Percentiles rank a stretch among this genome's conserved stretches.
Evolutionary conservation across 2,329 filamentous ascomycete species (phyloP).

Genomic region (Phyllachora maydis): DNA sequence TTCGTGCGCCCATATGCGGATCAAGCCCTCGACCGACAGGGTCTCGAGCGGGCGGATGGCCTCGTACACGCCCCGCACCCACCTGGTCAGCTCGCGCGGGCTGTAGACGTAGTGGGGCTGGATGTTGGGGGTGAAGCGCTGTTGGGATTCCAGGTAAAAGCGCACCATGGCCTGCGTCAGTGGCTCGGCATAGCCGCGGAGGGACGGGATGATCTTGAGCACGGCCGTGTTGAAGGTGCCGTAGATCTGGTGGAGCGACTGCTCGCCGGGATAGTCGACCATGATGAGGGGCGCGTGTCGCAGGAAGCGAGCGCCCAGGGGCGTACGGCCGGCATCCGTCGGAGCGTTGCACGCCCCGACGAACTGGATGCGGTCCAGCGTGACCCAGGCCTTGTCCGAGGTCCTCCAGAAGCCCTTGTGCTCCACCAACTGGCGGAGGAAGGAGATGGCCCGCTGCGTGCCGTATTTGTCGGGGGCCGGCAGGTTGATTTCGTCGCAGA

Average conservation of each 20-base stretch:
- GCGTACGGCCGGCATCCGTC: constrained; percentile 88
- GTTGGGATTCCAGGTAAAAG: constrained; percentile 87
- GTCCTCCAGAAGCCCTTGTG: constrained; percentile 99
- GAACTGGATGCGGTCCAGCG: constrained; percentile 93
- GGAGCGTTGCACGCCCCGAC: constrained; percentile 97
- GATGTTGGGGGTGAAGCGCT: constrained; percentile 85
- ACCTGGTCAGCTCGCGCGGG: constrained; percentile 90
- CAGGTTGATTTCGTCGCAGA: constrained; percentile 99
- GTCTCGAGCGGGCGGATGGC: constrained; percentile 83
- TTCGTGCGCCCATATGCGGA: constrained; percentile 97
- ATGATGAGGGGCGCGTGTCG: constrained; percentile 96
- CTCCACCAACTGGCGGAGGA: constrained; percentile 90
- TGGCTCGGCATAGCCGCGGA: constrained; percentile 87
- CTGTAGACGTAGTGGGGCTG: constrained; percentile 99
- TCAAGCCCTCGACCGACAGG: constrained; percentile 71
- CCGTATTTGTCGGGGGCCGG: constrained; percentile 95
- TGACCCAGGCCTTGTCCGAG: constrained; percentile 94
- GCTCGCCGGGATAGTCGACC: constrained; percentile 96
- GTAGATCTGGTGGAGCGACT: constrained; percentile 91
- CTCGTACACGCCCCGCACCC: constrained; percentile 95
- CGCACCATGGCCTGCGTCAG: constrained; percentile 96
- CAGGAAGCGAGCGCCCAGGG: constrained; percentile 82
- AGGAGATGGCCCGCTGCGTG: constrained; percentile 91
- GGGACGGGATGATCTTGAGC: constrained; percentile 83
- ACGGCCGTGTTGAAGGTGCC: constrained; percentile 94